Conservation (phyloP, 345 rosid species). For the Rhizophora mangle region DNA sequence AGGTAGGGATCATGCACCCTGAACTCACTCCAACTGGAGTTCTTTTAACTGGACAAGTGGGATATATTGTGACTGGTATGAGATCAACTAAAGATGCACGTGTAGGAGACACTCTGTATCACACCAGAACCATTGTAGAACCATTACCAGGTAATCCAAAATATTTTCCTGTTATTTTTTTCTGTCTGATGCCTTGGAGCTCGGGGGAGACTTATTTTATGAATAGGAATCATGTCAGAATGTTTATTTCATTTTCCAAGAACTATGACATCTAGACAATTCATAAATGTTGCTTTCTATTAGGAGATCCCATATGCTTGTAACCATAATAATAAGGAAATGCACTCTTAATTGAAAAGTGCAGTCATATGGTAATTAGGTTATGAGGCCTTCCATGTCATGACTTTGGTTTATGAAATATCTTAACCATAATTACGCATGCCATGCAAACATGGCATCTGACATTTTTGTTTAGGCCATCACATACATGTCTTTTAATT, state of each 20-base stretch:
- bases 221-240: no score
- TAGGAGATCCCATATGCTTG: no score
- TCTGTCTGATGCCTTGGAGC: not conserved
- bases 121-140: constrained; percentile 54
- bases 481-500: no score
- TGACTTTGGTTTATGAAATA: no score
- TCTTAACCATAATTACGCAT: no score
- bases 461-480: not conserved
- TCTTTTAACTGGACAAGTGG: constrained; percentile 95
- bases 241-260: no score
- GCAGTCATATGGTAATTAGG: not conserved
- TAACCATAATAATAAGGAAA: no score
- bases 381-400: not conserved
- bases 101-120: constrained; percentile 78
- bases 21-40: constrained; percentile 87
- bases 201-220: no score
- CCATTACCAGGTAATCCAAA: constrained; percentile 72
- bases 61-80: constrained; percentile 94
- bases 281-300: no score
- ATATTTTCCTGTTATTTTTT: not conserved
- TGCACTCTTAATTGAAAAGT: no score
- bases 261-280: no score
- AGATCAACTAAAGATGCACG: constrained; percentile 97
- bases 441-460: not conserved
- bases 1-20: constrained; percentile 95